Base-by-base conservation (phyloP, 805 yeast species). In the Monosporozyma solicola region DNA sequence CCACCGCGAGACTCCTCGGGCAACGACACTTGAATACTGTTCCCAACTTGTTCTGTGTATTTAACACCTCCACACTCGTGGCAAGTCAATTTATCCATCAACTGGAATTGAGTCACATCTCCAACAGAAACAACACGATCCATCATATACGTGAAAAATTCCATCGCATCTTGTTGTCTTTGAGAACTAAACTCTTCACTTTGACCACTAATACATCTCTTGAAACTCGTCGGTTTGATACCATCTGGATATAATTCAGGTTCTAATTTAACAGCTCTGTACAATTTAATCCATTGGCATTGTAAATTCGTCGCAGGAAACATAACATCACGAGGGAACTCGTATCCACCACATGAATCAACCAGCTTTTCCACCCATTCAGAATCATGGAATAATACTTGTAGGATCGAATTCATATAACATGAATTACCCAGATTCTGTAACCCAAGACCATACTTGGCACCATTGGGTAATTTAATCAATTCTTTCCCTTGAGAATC, bases 81-180 rank as follows among this genome's bases (percentile, higher is more conserved):
- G 50, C 72, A 77, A 55, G 80, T 76, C 7, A 90, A 63, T 55
- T 87, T 84, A 55, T 80, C 82, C 57, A 83, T 84, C 22, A 80
- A 65, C 16, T 80, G 73, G 65, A 85, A 92, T 27, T 58, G 46
- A 1, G 41, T 25, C 20, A 24, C 31, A 11, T 43, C n/a, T 3
- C 35, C 35, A 16, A 31, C 66, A 5, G 66, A 65, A 56, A 85
- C 91, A 29, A 90, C 67, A 56, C 80, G 77, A 53, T 84, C 85
- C 31, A 83, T 62, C 8, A 92, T 67, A 64, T 82, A 85, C 5
- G 80, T 69, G 69, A 90, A 78, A 64, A 90, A 94, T 67, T 94
- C 99, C 73, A 83, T 86, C 0, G 98, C 94, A 72, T 94, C 99
- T 67, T 94, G 99, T 65, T 94, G 99, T 59, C 83, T 80, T 76